Conservation (phyloP, 805 yeast species). For the Ogataea polymorpha region DNA sequence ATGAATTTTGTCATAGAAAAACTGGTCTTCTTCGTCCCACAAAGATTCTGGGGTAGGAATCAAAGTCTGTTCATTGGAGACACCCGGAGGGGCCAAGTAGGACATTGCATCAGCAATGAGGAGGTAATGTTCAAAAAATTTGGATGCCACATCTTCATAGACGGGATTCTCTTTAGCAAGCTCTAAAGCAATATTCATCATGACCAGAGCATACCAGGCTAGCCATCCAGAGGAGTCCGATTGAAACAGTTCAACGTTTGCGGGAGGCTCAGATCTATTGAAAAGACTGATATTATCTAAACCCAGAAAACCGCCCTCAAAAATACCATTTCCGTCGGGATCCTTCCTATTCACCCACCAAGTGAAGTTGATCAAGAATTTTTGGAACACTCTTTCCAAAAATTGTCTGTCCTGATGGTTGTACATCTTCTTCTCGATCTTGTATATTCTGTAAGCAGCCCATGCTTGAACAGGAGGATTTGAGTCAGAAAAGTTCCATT, state of each 20-base stretch:
- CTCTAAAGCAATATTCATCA: constrained; percentile 90
- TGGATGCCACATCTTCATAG: constrained; percentile 90
- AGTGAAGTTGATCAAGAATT: constrained; percentile 81
- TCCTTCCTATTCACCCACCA: constrained; percentile 98
- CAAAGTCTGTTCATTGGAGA: constrained; percentile 28
- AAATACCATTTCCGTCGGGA: constrained; percentile 78
- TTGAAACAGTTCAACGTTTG: constrained; percentile 86
- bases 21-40: constrained; percentile 88
- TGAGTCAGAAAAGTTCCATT: constrained; percentile 95
- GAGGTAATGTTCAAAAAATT: constrained; percentile 89
- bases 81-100: constrained; percentile 42
- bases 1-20: constrained; percentile 85
- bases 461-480: constrained; percentile 98
- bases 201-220: constrained; percentile 87
- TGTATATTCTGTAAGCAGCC: constrained; percentile 85
- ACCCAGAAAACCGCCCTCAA: constrained; percentile 93
- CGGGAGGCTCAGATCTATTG: constrained; percentile 92
- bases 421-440: constrained; percentile 80
- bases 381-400: constrained; percentile 90
- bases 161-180: constrained; percentile 81
- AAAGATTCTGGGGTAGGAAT: constrained; percentile 55
- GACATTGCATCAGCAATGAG: constrained; percentile 94
- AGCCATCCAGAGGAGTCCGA: constrained; percentile 98
- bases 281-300: constrained; percentile 90
- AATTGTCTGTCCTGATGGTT: constrained; percentile 79